phyloP scores from a whole-genome alignment of 768 basidiomycete species.

The Fistulinella prunicolor region DNA sequence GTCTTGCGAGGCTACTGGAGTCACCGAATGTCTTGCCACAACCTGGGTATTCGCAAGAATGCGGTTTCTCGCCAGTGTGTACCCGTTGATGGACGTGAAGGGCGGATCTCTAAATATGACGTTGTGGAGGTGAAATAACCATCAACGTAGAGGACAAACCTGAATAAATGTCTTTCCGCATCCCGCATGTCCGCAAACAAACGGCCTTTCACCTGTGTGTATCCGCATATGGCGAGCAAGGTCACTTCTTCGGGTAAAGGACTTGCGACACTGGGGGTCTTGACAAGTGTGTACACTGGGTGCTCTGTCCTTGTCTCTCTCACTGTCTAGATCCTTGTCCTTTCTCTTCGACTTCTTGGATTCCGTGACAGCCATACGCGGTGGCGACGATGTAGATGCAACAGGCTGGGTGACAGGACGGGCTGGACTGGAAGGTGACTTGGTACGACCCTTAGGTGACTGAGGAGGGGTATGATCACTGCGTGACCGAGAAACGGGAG shows the following conservation, averaged over 20 bases:
- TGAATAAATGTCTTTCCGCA: slow-evolving; percentile 94
- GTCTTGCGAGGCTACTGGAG: slow-evolving; percentile 87
- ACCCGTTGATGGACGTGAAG: slow-evolving; percentile 86
- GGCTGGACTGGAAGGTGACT: slow-evolving; percentile 38
- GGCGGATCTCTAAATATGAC: slow-evolving; percentile 67
- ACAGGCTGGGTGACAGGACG: slow-evolving; percentile 37
- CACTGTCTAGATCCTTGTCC: slow-evolving; percentile 16
- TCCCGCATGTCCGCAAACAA: slow-evolving; percentile 63
- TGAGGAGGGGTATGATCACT: slow-evolving; percentile 18
- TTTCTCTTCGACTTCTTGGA: slow-evolving; percentile 27
- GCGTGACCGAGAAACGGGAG: slow-evolving; percentile 31
- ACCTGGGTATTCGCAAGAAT: slow-evolving; percentile 84
- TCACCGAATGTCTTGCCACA: slow-evolving; percentile 89
- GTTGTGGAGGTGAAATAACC: slow-evolving; percentile 6
- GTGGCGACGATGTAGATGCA: slow-evolving; percentile 50
- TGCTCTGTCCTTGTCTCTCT: slow-evolving; percentile 42
- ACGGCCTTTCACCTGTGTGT: slow-evolving; percentile 88
- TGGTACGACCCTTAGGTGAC: slow-evolving; percentile 23
- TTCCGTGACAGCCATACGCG: slow-evolving; percentile 23
- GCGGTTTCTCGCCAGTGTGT: slow-evolving; percentile 92
- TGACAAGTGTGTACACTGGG: slow-evolving; percentile 62
- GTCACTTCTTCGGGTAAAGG: slow-evolving; percentile 82
- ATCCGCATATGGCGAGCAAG: slow-evolving; percentile 83
- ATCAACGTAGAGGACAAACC: slow-evolving; percentile 40
- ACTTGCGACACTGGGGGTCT: slow-evolving; percentile 71